Percentiles rank a stretch among this genome's conserved stretches.
Evolutionary conservation across 2,329 filamentous ascomycete species (phyloP).

Genomic region (Penicillium sp.): DNA sequence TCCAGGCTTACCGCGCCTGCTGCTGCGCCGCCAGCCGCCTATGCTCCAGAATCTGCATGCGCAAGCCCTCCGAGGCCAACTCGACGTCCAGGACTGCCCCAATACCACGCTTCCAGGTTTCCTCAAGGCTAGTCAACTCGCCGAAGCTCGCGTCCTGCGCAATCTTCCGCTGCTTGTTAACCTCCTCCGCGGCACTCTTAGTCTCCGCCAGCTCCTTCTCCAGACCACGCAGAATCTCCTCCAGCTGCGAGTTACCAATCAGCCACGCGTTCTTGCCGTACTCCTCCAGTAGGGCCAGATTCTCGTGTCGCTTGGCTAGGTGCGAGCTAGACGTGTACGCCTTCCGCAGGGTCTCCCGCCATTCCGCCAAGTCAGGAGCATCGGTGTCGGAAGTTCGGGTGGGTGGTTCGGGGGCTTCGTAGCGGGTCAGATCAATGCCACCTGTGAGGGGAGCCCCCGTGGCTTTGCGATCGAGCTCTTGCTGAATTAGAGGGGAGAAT

Average conservation of each 20-base stretch:
- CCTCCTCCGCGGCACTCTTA: conserved; percentile 69
- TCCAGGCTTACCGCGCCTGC: conserved; percentile 26
- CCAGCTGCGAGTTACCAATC: conserved; percentile 76
- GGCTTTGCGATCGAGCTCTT: conserved; percentile 70
- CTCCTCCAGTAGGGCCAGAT: conserved; percentile 73
- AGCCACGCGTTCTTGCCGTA: conserved; percentile 93
- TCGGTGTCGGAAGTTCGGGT: conserved; percentile 41
- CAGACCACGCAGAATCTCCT: conserved; percentile 67
- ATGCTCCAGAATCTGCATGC: conserved; percentile 66
- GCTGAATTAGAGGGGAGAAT: conserved; percentile 67
- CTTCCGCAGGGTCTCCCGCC: conserved; percentile 54
- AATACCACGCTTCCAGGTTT: conserved; percentile 77
- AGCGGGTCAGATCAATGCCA: conserved; percentile 75
- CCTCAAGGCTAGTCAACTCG: conserved; percentile 74
- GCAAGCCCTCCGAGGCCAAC: conserved; percentile 74
- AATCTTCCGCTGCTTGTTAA: conserved; percentile 69
- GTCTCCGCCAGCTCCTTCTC: conserved; percentile 74
- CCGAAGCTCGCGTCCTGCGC: conserved; percentile 70
- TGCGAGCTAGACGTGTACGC: conserved; percentile 63
- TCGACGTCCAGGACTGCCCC: conserved; percentile 83
- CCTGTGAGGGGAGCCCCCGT: conserved; percentile 59
- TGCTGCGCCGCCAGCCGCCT: conserved; percentile 48
- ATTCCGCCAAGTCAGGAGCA: conserved; percentile 44
- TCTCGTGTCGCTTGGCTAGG: conserved; percentile 57
- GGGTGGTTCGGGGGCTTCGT: conserved; percentile 72